These are phyloP conservation scores for Rhizopogon sp. DNA, from an alignment of 768 basidiomycete species.

Conservation along the genomic window DNA sequence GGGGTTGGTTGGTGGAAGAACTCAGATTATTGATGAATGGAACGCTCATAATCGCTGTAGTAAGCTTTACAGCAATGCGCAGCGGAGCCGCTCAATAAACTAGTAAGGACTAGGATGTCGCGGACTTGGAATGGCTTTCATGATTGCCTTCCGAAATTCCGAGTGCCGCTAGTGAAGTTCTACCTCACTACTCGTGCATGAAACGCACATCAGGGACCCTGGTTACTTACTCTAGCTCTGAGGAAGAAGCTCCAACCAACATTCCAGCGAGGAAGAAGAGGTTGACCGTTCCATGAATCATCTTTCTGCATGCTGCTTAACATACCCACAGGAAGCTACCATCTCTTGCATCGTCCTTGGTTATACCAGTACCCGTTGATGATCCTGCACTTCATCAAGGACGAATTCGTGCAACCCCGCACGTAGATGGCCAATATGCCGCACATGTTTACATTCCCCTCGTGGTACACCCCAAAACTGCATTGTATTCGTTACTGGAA, in stretches of 20 bases:
- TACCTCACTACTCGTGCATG: slow-evolving; percentile 8
- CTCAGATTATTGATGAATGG: slow-evolving; percentile 72
- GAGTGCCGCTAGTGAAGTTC: no score
- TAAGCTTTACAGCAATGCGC: not conserved
- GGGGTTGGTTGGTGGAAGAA: slow-evolving; percentile 29
- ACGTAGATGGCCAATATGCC: slow-evolving; percentile 84
- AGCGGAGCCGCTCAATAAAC: not conserved
- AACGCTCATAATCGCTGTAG: slow-evolving; percentile 45
- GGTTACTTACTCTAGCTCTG: slow-evolving; percentile 49
- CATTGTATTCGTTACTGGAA: slow-evolving; percentile 42
- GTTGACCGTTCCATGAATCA: slow-evolving; percentile 17
- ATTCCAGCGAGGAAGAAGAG: slow-evolving; percentile 35
- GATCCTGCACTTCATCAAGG: slow-evolving; percentile 84
- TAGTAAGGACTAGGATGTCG: slow-evolving; percentile 1
- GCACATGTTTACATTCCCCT: slow-evolving; percentile 75
- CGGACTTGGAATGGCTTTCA: no score
- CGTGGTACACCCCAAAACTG: slow-evolving; percentile 34
- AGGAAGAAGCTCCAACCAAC: slow-evolving; percentile 26
- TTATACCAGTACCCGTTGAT: slow-evolving; percentile 50
- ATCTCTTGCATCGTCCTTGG: slow-evolving; percentile 44
- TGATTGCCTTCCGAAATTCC: no score
- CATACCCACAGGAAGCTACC: slow-evolving; percentile 53
- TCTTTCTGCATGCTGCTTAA: slow-evolving; percentile 3
- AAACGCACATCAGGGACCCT: slow-evolving; percentile 25
- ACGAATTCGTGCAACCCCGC: slow-evolving; percentile 65